Evolutionary conservation across 1,139 yeast genomes (phyloP), one percentile per base, ranked within the genome.

Genomic region (Diutina ranongensis): DNA sequence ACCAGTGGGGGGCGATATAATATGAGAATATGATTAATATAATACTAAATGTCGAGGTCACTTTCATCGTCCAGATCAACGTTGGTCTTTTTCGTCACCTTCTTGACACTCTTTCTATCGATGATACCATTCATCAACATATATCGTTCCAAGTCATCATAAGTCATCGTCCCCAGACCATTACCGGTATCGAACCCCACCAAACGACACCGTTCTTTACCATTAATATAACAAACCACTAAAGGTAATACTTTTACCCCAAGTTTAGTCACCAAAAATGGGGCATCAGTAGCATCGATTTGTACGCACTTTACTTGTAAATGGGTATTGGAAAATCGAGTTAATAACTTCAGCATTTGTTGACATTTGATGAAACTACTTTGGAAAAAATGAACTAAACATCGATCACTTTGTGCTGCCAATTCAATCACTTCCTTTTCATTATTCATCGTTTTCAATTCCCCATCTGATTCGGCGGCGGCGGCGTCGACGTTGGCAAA

Each of bases 181-280:
- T 7, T 15, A 5, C 42, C 42, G 21, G 42, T 22, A 15, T 79
- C 81, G 54, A 85, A 81, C 8, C 95, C 95, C 3, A 83, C 71
- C 8, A 83, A 58, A 49, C 86, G 62, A 27, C 72, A 68, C 3
- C 66, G 57, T 55, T 83, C 89, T 44, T 68, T 61, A 1, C 89
- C 89, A 28, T 71, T 64, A 32, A 63, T 63, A 56, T 80, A 85
- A n/a, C 78, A 68, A 1, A 82, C 62, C 4, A 84, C 79, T 54
- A 80, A 81, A 0, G 95, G 95, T 9, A 86, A 66, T 5, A 82
- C 80, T 55, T 81, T 76, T 45, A 86, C 67, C 2, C 67, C 64
- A 44, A 86, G 67, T 54, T 76, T 79, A 1, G 76, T 63, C 3
- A 79, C 86, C 45, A 86, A 63, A 56, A 86, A 86, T 2, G 94